Percentiles rank a stretch among this genome's conserved stretches.
Conservation (phyloP, 2,329 filamentous ascomycete genomes). For the Fusarium sambucinum region DNA sequence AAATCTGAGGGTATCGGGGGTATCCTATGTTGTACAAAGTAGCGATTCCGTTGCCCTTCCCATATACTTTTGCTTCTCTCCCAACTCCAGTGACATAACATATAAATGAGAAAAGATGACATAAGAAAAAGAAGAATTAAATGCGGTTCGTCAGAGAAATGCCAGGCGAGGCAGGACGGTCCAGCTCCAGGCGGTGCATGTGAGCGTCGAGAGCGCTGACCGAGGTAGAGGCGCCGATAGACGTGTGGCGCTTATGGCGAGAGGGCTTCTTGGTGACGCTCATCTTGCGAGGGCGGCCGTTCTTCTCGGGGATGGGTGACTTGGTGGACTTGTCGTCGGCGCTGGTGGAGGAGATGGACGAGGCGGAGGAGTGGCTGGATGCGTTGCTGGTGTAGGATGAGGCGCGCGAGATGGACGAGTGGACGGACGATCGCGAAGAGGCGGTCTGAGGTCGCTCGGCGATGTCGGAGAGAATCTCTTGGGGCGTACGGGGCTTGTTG, state of each 20-base stretch:
- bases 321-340: slow-evolving; percentile 41
- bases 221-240: slow-evolving; percentile 39
- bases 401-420: slow-evolving; percentile 47
- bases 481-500: slow-evolving; percentile 42
- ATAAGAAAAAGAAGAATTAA: slow-evolving; percentile 17
- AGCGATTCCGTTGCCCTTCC: slow-evolving; percentile 17
- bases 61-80: background rate
- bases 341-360: slow-evolving; percentile 43
- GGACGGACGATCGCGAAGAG: slow-evolving; percentile 27
- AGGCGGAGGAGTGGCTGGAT: slow-evolving; percentile 39
- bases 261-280: slow-evolving; percentile 45
- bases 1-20: slow-evolving; percentile 26
- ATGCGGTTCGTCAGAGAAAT: slow-evolving; percentile 48
- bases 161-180: slow-evolving; percentile 47
- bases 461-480: slow-evolving; percentile 49
- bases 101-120: background rate
- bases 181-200: slow-evolving; percentile 48
- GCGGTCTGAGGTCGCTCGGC: slow-evolving; percentile 37
- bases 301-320: slow-evolving; percentile 41
- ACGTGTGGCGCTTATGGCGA: slow-evolving; percentile 44
- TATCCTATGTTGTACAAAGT: slow-evolving; percentile 39
- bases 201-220: slow-evolving; percentile 41
- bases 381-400: slow-evolving; percentile 46
- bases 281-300: slow-evolving; percentile 48
- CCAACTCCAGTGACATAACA: slow-evolving; percentile 7